Evolutionary conservation across 1,284 basidiomycete species (phyloP), one percentile per base, ranked within the genome.

Genomic region (Trichosporon faecale): DNA sequence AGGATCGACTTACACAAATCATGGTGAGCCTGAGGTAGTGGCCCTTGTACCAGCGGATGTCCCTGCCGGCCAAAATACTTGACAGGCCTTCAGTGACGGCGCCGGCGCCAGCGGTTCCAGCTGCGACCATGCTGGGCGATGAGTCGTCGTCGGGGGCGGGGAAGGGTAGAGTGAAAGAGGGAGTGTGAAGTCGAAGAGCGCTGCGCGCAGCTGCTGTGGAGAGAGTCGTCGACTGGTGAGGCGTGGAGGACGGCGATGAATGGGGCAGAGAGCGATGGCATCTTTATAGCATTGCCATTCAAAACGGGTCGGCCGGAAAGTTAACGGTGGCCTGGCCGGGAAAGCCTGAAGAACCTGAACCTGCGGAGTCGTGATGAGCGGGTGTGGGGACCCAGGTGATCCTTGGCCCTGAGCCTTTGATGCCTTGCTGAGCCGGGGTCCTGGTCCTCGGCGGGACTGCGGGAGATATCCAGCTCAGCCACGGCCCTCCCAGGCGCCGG

Each of bases 11-110:
- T 27, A 76, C 68, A 23, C 75, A 63, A 64, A 77, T 75, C 44
- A 75, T 29, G 63, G 75, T 80, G 68, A 78, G 75, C 66, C 73
- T 74, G 55, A 70, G 67, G 23, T 72, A 60, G 61, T 73, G 69
- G 29, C 76, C 76, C 21, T 67, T 66, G 72, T 77, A 79, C 76
- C 76, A 79, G 37, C 75, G 68, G 11, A 74, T 77, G 64, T 77
- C 73, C 37, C 78, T 72, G n/a, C 76, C 75, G 6, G 64, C 72
- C 9, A 74, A 67, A 35, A 73, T 29, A 9, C 37, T 29, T 6
- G 35, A 8, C n/a, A 73, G 64, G 46, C 52, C 69, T 9, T 66
- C 61, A 49, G 31, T 49, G 27, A 40, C 21, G 31, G 61, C 40
- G 46, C 29, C 23, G 44, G 65, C 65, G 11, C 44, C 31, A 23